phyloP scores from a whole-genome alignment of 2,329 filamentous ascomycete species.

The Hymenoscyphus scutula region DNA sequence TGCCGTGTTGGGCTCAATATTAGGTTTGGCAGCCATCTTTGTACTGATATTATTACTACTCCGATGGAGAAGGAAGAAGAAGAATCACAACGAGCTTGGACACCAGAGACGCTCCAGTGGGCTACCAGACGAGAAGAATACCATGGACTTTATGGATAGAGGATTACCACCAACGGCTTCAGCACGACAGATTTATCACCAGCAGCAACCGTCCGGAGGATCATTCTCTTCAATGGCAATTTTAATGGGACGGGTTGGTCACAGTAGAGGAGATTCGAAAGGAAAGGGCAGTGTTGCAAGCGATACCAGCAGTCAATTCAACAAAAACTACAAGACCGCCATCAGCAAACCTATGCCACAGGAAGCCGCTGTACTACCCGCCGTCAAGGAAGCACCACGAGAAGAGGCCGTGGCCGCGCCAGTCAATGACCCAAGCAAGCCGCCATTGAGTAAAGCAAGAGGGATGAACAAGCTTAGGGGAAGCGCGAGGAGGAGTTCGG shows the following conservation, averaged over 20 bases:
- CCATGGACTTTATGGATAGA: conserved; percentile 47
- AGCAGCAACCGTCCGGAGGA: conserved; percentile 50
- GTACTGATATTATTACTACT: conserved; percentile 64
- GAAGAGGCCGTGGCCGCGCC: conserved; percentile 39
- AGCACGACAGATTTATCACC: conserved; percentile 46
- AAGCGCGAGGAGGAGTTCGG: conserved; percentile 54
- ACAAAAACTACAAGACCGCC: conserved; percentile 59
- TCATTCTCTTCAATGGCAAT: conserved; percentile 65
- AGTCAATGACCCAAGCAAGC: conserved; percentile 31
- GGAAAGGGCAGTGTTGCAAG: conserved; percentile 56
- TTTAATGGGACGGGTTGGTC: conserved; percentile 59
- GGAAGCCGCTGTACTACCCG: conserved; percentile 31
- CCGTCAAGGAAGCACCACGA: conserved; percentile 32
- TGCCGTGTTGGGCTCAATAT: conserved; percentile 77
- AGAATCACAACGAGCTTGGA: conserved; percentile 47
- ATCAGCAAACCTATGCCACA: conserved; percentile 61
- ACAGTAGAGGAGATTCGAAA: conserved; percentile 44
- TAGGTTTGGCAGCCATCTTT: conserved; percentile 58
- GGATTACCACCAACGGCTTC: conserved; percentile 37
- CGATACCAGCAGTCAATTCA: conserved; percentile 56
- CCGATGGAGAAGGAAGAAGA: conserved; percentile 57
- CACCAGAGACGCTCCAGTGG: conserved; percentile 44
- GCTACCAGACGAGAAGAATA: conserved; percentile 54
- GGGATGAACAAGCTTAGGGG: conserved; percentile 18
- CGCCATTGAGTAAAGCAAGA: conserved; percentile 20